A percentile compares a stretch with the other conserved stretches of the same genome.
These are phyloP conservation scores for Ambrosia hybrid DNA, from an alignment of 140 eudicot species.

Conservation along the genomic window DNA sequence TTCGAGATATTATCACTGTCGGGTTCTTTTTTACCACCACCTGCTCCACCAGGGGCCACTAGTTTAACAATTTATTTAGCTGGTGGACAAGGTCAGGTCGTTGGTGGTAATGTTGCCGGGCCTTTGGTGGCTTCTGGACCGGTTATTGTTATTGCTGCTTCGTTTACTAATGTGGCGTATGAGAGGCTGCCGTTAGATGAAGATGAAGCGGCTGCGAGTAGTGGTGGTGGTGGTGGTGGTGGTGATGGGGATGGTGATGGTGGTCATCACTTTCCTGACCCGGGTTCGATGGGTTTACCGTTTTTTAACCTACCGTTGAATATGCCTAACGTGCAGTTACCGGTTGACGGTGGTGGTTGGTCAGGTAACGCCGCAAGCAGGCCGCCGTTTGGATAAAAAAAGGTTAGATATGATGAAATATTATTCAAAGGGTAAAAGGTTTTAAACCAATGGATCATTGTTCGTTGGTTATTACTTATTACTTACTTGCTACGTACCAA, in stretches of 20 bases:
- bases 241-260: constrained; percentile 33
- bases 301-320: constrained; percentile 59
- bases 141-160: constrained; percentile 69
- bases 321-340: constrained; percentile 65
- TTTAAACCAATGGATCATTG: neutral
- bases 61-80: constrained; percentile 69
- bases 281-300: constrained; percentile 62
- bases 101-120: constrained; percentile 80
- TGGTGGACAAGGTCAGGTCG: constrained; percentile 87
- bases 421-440: no score
- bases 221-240: neutral
- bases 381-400: constrained; percentile 38
- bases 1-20: constrained; percentile 75
- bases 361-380: constrained; percentile 48
- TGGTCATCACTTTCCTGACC: constrained; percentile 53
- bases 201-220: constrained; percentile 46
- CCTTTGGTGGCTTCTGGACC: constrained; percentile 78
- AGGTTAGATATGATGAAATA: neutral
- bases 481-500: no score
- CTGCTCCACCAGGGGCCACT: constrained; percentile 90
- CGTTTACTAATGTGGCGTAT: constrained; percentile 79
- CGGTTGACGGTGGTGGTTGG: constrained; percentile 67
- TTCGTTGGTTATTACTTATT: neutral
- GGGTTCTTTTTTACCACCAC: constrained; percentile 77
- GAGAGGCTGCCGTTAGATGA: constrained; percentile 76